phyloP scores from a whole-genome alignment of 768 basidiomycete species.

The Lactarius akahatsu region DNA sequence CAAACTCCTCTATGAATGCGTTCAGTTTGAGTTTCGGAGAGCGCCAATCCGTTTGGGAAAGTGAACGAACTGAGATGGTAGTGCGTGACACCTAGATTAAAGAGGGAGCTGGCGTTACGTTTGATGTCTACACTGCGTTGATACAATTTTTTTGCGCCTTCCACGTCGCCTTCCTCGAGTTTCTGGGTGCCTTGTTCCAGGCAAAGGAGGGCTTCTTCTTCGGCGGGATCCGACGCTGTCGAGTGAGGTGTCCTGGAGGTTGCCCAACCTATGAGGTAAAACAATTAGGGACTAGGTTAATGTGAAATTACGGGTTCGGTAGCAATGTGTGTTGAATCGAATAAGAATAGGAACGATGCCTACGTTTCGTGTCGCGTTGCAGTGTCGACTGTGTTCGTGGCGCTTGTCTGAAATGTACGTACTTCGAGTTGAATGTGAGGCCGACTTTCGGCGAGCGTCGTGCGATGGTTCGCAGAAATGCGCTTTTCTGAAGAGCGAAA shows the following conservation, averaged over 20 bases:
- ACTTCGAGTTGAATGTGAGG: not conserved
- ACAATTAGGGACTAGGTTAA: constrained; percentile 28
- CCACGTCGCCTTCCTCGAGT: constrained; percentile 83
- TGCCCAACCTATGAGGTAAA: constrained; percentile 60
- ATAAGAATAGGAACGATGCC: constrained; percentile 7
- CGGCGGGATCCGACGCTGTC: constrained; percentile 79
- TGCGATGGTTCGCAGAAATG: constrained; percentile 22
- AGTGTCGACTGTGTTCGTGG: not conserved
- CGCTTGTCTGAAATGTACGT: not conserved
- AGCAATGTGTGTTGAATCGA: not conserved
- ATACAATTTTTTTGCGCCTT: constrained; percentile 74
- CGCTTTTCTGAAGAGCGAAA: constrained; percentile 12
- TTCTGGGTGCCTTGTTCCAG: constrained; percentile 82
- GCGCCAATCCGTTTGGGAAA: constrained; percentile 13
- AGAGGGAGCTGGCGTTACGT: constrained; percentile 75
- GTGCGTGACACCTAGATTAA: constrained; percentile 86
- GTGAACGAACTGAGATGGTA: constrained; percentile 76
- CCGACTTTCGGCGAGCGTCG: not conserved
- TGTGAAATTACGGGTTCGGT: constrained; percentile 22
- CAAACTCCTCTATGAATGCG: constrained; percentile 68
- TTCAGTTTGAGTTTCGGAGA: constrained; percentile 6
- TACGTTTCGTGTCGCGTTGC: constrained; percentile 17
- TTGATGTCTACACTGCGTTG: constrained; percentile 78
- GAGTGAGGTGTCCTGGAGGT: constrained; percentile 80
- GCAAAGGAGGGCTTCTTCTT: constrained; percentile 72